These are phyloP conservation scores for Tolypocladium nubicola DNA, from an alignment of 2,329 filamentous ascomycete genomes.

Conservation along the genomic window DNA sequence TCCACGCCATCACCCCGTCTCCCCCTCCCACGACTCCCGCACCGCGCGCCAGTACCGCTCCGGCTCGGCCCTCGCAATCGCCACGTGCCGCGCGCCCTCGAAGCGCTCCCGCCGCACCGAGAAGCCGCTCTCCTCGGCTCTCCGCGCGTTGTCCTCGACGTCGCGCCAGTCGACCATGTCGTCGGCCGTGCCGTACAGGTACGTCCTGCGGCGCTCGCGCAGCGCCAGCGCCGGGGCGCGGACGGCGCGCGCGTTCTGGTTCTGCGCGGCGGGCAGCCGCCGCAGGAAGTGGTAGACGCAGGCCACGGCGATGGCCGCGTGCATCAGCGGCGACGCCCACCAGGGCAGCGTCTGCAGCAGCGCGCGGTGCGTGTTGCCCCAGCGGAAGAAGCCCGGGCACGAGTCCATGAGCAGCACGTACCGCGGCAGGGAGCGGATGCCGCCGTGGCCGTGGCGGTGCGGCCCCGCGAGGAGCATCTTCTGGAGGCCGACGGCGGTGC, in stretches of 20 bases:
- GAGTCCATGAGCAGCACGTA: conserved; percentile 38
- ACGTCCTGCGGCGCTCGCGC: conserved; percentile 34
- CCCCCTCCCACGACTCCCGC: conserved; percentile 31
- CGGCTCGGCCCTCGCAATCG: conserved; percentile 33
- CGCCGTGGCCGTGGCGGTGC: conserved; percentile 3
- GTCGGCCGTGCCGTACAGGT: conserved; percentile 41
- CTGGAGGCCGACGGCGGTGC: conserved; percentile 25
- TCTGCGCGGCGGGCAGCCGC: conserved; percentile 18
- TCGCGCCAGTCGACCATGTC: conserved; percentile 32
- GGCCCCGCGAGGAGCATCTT: conserved; percentile 8
- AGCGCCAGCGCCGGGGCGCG: conserved; percentile 21
- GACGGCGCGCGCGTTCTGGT: conserved; percentile 23
- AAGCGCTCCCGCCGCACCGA: conserved; percentile 34
- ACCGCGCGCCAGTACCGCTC: conserved; percentile 41
- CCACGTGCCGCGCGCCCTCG: conserved; percentile 36
- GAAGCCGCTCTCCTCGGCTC: conserved; percentile 29
- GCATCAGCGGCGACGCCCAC: conserved; percentile 22
- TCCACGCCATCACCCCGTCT: background rate
- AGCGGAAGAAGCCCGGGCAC: conserved; percentile 33
- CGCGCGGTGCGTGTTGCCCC: conserved; percentile 26
- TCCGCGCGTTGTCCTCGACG: conserved; percentile 35
- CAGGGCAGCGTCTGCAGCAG: conserved; percentile 23
- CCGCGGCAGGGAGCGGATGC: conserved; percentile 20
- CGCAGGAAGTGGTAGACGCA: conserved; percentile 19
- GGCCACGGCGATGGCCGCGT: conserved; percentile 20